Base-by-base conservation (phyloP, 192 early-diverging fungal genomes). In the Coemansia umbellata region DNA sequence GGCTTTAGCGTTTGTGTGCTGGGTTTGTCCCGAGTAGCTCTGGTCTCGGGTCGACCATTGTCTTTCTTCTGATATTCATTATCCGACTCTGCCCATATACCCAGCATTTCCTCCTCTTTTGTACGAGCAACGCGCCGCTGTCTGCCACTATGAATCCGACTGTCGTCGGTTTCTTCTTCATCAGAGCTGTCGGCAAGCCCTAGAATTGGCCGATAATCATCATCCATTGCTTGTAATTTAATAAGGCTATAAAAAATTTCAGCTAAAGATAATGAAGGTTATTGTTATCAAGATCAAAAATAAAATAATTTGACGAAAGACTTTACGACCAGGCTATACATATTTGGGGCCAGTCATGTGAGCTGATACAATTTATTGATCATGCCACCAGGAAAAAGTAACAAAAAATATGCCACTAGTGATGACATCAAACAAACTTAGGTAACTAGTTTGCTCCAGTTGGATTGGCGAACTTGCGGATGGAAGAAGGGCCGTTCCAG, bases 401-500 rank as follows among this genome's bases (percentile, higher is more conserved):
- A n/a, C n/a, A n/a, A n/a, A n/a, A n/a, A n/a, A n/a, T n/a, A n/a
- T n/a, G n/a, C n/a, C n/a, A n/a, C n/a, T n/a, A n/a, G n/a, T n/a
- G n/a, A n/a, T n/a, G n/a, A n/a, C n/a, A n/a, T n/a, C n/a, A n/a
- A n/a, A n/a, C n/a, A n/a, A n/a, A n/a, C n/a, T n/a, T n/a, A n/a
- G n/a, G n/a, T n/a, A n/a, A n/a, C n/a, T n/a, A 77, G 63, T 70
- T 66, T 9, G 55, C 37, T 9, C 35, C 24, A 0, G 59, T 63
- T 0, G 81, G 81, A 37, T 83, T 83, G 50, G 85, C 66, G 5
- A 82, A 22, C 61, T 79, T 80, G 61, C 89, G 78, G 66, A 81
- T 70, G 7, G 69, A 49, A 15, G 65, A 53, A 17, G 91, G 91
- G 10, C 91, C 91, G 37, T 53, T 58, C 91, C 91, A 93, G 24